A percentile compares a stretch with the other conserved stretches of the same genome.
Conservation (phyloP, 78 protist genomes). For the Goniomonas avonlea region DNA sequence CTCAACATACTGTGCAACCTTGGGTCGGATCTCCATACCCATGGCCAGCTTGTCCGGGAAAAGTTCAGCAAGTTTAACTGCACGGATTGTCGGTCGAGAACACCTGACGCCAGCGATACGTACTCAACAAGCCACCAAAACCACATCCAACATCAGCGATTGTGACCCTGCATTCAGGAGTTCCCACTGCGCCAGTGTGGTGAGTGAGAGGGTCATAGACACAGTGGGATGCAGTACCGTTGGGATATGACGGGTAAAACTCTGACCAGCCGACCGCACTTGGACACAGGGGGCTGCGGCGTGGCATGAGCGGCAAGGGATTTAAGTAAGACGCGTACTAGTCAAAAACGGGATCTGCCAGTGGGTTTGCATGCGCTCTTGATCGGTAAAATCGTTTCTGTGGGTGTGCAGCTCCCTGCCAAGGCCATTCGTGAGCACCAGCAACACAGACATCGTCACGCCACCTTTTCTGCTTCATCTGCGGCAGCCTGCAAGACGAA, state of each 20-base stretch:
- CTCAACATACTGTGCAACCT: background rate
- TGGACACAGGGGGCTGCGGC: too few relatives aligned
- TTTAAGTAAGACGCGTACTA: too few relatives aligned
- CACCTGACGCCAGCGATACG: background rate
- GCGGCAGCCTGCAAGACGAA: too few relatives aligned
- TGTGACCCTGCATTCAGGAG: background rate
- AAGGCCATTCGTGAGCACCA: too few relatives aligned
- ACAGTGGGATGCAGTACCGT: background rate
- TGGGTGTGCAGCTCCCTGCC: background rate
- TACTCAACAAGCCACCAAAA: background rate
- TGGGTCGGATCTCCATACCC: background rate
- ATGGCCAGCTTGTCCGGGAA: background rate
- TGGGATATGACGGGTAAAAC: background rate
- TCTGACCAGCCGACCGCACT: too few relatives aligned
- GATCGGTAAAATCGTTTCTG: background rate
- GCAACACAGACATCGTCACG: too few relatives aligned
- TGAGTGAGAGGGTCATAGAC: background rate
- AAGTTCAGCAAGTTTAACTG: background rate
- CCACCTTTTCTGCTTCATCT: too few relatives aligned
- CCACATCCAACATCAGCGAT: constrained; percentile 16
- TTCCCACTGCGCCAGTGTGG: too few relatives aligned
- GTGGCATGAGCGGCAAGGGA: too few relatives aligned
- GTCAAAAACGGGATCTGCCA: background rate
- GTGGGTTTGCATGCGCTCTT: background rate
- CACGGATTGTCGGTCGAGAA: background rate